Conservation (phyloP, 495 filamentous ascomycete genomes). For the Lepraria neglecta region DNA sequence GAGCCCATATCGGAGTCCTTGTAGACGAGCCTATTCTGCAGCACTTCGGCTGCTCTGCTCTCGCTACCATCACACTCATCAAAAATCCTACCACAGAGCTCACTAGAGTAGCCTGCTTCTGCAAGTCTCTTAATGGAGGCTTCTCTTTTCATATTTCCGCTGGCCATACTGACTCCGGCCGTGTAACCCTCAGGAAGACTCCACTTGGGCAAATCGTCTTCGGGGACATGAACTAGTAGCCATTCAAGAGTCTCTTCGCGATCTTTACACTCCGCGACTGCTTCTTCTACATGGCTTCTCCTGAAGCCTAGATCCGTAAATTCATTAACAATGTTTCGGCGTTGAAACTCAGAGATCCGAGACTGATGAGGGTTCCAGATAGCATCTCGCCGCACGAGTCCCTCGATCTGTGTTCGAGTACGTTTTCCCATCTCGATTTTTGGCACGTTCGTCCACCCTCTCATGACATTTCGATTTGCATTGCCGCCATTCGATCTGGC, state of each 20-base stretch:
- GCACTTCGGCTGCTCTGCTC: constrained; percentile 63
- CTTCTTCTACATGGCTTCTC: constrained; percentile 81
- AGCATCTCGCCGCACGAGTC: constrained; percentile 63
- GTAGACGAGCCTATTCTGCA: constrained; percentile 62
- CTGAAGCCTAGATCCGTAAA: constrained; percentile 73
- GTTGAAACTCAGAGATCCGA: constrained; percentile 51
- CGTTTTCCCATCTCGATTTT: constrained; percentile 87
- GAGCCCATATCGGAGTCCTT: constrained; percentile 24
- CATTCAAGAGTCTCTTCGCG: constrained; percentile 88
- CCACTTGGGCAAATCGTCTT: constrained; percentile 89
- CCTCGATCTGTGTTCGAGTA: constrained; percentile 70
- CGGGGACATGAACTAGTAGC: constrained; percentile 92
- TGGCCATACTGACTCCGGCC: constrained; percentile 77
- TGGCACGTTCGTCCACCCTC: constrained; percentile 76
- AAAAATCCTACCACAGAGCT: constrained; percentile 70
- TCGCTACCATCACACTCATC: constrained; percentile 66
- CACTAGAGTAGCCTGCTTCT: constrained; percentile 72
- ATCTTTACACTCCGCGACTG: constrained; percentile 78
- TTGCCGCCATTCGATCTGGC: constrained; percentile 33
- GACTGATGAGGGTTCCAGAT: constrained; percentile 81
- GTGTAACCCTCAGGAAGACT: constrained; percentile 84
- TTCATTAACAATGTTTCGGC: constrained; percentile 61
- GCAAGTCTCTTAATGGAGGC: constrained; percentile 74
- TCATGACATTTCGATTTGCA: constrained; percentile 40
- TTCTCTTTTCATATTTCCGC: constrained; percentile 70